phyloP scores from a whole-genome alignment of 805 yeast species.

The Metschnikowia matae region DNA sequence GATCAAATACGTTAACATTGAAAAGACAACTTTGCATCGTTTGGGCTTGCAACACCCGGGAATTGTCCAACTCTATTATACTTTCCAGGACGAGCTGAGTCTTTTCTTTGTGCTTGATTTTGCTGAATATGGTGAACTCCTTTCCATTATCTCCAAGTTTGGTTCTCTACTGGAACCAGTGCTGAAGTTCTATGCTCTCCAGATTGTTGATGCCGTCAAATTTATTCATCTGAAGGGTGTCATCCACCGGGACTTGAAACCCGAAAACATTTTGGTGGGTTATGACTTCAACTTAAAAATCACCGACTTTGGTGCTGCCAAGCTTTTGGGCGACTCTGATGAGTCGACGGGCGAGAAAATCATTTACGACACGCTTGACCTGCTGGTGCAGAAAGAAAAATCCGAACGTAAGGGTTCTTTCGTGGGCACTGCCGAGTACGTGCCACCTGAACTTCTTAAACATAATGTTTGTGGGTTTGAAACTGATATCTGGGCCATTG shows the following conservation, averaged over 20 bases:
- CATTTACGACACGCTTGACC: slow-evolving; percentile 26
- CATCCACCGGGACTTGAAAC: slow-evolving; percentile 91
- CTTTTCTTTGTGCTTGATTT: slow-evolving; percentile 89
- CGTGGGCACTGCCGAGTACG: slow-evolving; percentile 97
- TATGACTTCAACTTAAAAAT: slow-evolving; percentile 84
- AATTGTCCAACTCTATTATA: slow-evolving; percentile 83
- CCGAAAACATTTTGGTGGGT: slow-evolving; percentile 85
- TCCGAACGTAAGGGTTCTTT: slow-evolving; percentile 54
- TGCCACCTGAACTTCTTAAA: slow-evolving; percentile 83
- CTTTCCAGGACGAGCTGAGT: slow-evolving; percentile 88
- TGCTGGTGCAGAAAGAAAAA: slow-evolving; percentile 24
- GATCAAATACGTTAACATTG: slow-evolving; percentile 93
- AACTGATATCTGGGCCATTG: slow-evolving; percentile 91
- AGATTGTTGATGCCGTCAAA: slow-evolving; percentile 83
- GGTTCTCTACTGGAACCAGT: slow-evolving; percentile 77
- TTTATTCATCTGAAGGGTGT: slow-evolving; percentile 88
- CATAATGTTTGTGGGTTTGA: slow-evolving; percentile 78
- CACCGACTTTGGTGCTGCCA: slow-evolving; percentile 98
- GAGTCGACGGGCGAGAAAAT: slow-evolving; percentile 33
- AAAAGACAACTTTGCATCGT: slow-evolving; percentile 81
- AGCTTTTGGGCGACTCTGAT: slow-evolving; percentile 44
- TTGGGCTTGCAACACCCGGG: slow-evolving; percentile 90
- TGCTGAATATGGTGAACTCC: slow-evolving; percentile 92
- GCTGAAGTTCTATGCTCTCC: slow-evolving; percentile 76
- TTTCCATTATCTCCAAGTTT: slow-evolving; percentile 68